Conservation (phyloP, 257 asterid genomes). For the Salvia splendens region DNA sequence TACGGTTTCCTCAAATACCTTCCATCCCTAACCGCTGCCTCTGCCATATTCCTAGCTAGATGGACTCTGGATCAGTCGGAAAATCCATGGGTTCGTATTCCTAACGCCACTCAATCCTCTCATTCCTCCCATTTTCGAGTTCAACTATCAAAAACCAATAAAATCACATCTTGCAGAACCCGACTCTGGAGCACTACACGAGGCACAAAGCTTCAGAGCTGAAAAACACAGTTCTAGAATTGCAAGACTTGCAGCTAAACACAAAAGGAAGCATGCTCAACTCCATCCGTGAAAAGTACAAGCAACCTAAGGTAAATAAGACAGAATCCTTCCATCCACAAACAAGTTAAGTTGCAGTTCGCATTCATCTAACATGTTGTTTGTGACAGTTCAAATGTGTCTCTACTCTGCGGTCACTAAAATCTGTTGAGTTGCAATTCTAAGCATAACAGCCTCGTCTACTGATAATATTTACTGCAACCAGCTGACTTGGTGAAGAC, state of each 20-base stretch:
- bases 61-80: slow-evolving; percentile 96
- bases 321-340: neutral
- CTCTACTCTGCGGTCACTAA: slow-evolving; percentile 54
- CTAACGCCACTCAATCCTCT: slow-evolving; percentile 23
- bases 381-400: slow-evolving; percentile 79
- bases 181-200: slow-evolving; percentile 88
- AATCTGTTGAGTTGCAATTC: slow-evolving; percentile 61
- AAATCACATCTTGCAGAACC: slow-evolving; percentile 55
- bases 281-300: slow-evolving; percentile 83
- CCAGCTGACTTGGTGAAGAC: slow-evolving; percentile 32
- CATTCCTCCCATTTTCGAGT: slow-evolving; percentile 3
- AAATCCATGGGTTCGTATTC: slow-evolving; percentile 86
- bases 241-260: slow-evolving; percentile 74
- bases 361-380: slow-evolving; percentile 17
- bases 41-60: slow-evolving; percentile 90
- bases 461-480: slow-evolving; percentile 34
- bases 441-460: slow-evolving; percentile 33
- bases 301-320: slow-evolving; percentile 65
- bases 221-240: slow-evolving; percentile 54
- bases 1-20: slow-evolving; percentile 81
- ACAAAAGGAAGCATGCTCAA: slow-evolving; percentile 46
- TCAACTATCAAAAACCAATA: neutral
- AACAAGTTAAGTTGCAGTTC: no score
- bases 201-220: slow-evolving; percentile 59
- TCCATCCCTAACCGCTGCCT: slow-evolving; percentile 90